Evolutionary conservation across 129 eudicot genomes (phyloP).

Genomic region (Pulicaria dysenterica): DNA sequence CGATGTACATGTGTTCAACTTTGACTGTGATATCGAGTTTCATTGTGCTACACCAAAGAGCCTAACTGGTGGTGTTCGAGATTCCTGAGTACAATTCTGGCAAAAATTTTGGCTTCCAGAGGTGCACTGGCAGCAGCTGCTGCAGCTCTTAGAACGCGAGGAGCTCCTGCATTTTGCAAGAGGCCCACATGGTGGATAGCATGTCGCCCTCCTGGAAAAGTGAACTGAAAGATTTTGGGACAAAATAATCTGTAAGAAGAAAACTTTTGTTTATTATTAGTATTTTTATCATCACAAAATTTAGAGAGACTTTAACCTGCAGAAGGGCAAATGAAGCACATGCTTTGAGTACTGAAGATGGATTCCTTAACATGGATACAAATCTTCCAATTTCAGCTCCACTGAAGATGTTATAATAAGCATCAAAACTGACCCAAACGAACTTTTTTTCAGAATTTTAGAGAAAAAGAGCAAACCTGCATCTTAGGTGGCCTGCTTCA

Average conservation of each 20-base stretch:
- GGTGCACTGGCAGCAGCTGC: slow-evolving; percentile 89
- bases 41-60: slow-evolving; percentile 25
- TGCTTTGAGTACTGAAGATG: slow-evolving; percentile 65
- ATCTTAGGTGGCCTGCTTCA: slow-evolving; percentile 88
- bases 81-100: slow-evolving; percentile 80
- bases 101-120: slow-evolving; percentile 74
- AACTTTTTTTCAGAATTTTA: neutral
- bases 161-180: slow-evolving; percentile 63
- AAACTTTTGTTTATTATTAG: neutral
- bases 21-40: too few species aligned
- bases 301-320: slow-evolving; percentile 56
- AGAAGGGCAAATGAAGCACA: slow-evolving; percentile 96
- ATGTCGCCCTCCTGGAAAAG: slow-evolving; percentile 80
- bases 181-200: slow-evolving; percentile 77
- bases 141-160: slow-evolving; percentile 70
- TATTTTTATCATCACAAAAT: neutral
- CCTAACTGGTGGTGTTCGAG: slow-evolving; percentile 74
- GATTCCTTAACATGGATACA: slow-evolving; percentile 73
- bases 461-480: slow-evolving; percentile 55
- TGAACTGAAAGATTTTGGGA: slow-evolving; percentile 51
- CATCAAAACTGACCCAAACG: neutral
- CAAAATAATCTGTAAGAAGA: neutral
- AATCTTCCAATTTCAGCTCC: slow-evolving; percentile 90
- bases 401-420: slow-evolving; percentile 40
- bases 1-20: too few species aligned